Conservation (phyloP, 2,329 filamentous ascomycete species). For the Penicillium italicum region DNA sequence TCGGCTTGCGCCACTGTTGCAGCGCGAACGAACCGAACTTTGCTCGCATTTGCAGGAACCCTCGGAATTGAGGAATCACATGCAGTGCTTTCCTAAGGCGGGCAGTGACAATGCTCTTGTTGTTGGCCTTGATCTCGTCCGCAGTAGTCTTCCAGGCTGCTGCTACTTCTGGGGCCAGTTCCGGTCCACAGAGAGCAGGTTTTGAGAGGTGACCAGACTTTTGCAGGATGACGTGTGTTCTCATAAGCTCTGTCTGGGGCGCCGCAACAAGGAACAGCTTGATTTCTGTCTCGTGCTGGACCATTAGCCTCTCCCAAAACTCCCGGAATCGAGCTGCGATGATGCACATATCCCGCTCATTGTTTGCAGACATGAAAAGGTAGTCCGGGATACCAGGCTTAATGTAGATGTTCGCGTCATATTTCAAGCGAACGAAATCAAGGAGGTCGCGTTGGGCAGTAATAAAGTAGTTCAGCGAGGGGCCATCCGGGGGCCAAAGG, state of each 20-base stretch:
- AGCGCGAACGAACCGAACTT: conserved; percentile 44
- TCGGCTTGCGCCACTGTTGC: conserved; percentile 32
- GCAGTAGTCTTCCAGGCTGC: background rate
- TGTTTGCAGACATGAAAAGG: conserved; percentile 32
- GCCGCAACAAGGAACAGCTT: conserved; percentile 37
- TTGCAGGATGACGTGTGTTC: conserved; percentile 26
- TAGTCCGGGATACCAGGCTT: conserved; percentile 25
- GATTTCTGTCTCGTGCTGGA: conserved; percentile 27
- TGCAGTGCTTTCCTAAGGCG: conserved; percentile 19
- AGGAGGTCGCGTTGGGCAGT: conserved; percentile 44
- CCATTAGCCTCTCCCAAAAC: conserved; percentile 30
- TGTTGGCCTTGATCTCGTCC: background rate
- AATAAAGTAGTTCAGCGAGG: conserved; percentile 39
- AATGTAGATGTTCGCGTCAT: conserved; percentile 42
- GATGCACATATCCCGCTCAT: conserved; percentile 36
- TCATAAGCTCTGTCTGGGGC: conserved; percentile 20
- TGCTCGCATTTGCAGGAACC: conserved; percentile 42
- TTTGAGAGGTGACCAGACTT: conserved; percentile 17
- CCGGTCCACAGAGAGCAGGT: conserved; percentile 21
- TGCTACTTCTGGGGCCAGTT: background rate
- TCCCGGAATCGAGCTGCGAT: conserved; percentile 31
- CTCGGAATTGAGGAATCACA: conserved; percentile 25
- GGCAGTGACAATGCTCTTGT: background rate
- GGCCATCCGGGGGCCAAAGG: conserved; percentile 45
- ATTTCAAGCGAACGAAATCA: conserved; percentile 43